Conservation (phyloP, 306 rosid species). For the Vicia faba region DNA sequence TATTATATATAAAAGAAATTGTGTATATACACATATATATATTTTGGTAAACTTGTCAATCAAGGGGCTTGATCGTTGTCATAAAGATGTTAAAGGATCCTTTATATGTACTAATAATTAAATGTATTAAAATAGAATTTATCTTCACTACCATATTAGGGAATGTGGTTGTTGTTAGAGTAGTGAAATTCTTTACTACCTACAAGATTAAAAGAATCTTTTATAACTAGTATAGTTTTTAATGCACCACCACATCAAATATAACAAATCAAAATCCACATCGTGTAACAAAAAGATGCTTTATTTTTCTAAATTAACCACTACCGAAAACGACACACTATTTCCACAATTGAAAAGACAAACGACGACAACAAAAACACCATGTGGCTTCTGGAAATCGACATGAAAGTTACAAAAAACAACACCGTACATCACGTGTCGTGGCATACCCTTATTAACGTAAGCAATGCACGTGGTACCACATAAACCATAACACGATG, state of each 20-base stretch:
- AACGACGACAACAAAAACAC: not conserved
- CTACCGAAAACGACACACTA: constrained; percentile 1
- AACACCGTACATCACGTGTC: constrained; percentile 21
- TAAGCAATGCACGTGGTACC: constrained; percentile 12
- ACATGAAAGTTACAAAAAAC: not conserved
- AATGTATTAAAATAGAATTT: not conserved
- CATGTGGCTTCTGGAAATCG: constrained; percentile 32
- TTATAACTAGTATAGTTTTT: not conserved
- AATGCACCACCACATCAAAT: not conserved
- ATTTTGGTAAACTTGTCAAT: too few species aligned
- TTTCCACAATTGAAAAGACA: not conserved
- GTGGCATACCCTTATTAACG: not conserved
- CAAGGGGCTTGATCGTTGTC: too few species aligned
- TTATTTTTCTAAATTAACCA: not conserved
- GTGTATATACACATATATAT: too few species aligned
- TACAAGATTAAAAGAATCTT: not conserved
- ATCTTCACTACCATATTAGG: not conserved
- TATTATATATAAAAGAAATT: too few species aligned
- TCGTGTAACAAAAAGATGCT: constrained; percentile 35
- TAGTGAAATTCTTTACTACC: constrained; percentile 15
- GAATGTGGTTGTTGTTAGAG: not conserved
- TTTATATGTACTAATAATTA: not conserved
- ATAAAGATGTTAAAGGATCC: too few species aligned
- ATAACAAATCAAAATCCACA: constrained; percentile 12
- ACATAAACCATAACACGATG: not conserved